phyloP scores from a whole-genome alignment of 1,284 basidiomycete species.

The Ganoderma multipileum region DNA sequence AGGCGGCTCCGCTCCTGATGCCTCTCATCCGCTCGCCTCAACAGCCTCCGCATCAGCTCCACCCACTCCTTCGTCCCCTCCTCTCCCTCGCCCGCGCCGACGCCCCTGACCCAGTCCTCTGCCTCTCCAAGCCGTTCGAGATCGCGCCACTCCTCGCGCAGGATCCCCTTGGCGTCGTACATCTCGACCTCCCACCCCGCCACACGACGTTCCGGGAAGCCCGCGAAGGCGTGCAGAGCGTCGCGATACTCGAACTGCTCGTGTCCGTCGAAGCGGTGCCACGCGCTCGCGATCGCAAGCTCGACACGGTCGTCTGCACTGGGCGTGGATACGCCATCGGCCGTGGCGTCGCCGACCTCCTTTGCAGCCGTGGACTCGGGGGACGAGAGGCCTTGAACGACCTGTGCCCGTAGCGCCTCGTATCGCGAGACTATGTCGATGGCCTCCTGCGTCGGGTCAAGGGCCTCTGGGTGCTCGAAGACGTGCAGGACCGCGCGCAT shows the following conservation, averaged over 20 bases:
- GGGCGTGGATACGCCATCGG: neutral
- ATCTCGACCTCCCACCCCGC: slow-evolving; percentile 64
- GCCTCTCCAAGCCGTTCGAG: slow-evolving; percentile 63
- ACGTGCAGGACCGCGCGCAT: slow-evolving; percentile 61
- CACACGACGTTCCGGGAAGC: slow-evolving; percentile 43
- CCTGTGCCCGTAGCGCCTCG: slow-evolving; percentile 43
- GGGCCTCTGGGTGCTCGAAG: slow-evolving; percentile 54
- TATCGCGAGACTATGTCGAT: slow-evolving; percentile 56
- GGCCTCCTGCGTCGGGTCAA: slow-evolving; percentile 57
- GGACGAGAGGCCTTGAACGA: neutral
- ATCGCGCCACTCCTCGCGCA: slow-evolving; percentile 65
- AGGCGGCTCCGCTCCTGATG: slow-evolving; percentile 23
- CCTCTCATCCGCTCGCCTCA: slow-evolving; percentile 46
- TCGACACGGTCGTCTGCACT: slow-evolving; percentile 23
- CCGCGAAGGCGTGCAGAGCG: slow-evolving; percentile 55
- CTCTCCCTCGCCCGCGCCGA: slow-evolving; percentile 55
- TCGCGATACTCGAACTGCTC: slow-evolving; percentile 78
- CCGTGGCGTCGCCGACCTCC: neutral
- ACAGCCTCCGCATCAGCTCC: slow-evolving; percentile 56
- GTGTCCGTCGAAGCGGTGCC: slow-evolving; percentile 56
- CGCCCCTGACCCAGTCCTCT: slow-evolving; percentile 63
- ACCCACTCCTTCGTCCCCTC: slow-evolving; percentile 67
- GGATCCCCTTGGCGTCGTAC: slow-evolving; percentile 54
- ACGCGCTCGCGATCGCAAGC: slow-evolving; percentile 54
- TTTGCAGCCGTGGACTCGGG: neutral